These are phyloP conservation scores for Ophiostoma perfectum DNA, from an alignment of 2,329 filamentous ascomycete genomes.

Conservation along the genomic window DNA sequence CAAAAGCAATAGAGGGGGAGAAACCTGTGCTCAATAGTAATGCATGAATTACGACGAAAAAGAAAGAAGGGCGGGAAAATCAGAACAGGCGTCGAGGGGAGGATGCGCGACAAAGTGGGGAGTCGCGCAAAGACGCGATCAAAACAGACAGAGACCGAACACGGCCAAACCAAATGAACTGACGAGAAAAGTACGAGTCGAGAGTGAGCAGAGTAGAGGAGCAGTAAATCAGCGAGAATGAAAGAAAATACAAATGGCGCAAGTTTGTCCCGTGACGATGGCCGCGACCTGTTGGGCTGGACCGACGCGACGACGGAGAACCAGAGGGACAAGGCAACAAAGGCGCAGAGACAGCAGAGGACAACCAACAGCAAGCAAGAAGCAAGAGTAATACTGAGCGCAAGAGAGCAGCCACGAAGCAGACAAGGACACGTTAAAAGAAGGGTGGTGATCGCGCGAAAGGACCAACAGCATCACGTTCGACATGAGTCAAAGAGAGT, in stretches of 20 bases:
- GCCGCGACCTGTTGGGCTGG: too few species aligned
- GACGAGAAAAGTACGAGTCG: neutral
- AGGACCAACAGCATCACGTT: too few species aligned
- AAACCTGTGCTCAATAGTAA: too few species aligned
- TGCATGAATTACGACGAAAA: too few species aligned
- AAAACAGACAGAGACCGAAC: neutral
- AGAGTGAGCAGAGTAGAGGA: neutral
- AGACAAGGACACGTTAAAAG: too few species aligned
- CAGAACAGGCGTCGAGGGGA: too few species aligned
- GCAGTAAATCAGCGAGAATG: neutral
- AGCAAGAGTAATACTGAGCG: neutral
- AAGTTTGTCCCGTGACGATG: too few species aligned
- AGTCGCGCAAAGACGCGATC: slow-evolving; percentile 12
- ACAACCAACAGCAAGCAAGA: neutral
- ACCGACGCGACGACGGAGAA: too few species aligned
- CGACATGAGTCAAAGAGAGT: neutral
- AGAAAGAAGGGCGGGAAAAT: neutral
- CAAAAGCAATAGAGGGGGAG: too few species aligned
- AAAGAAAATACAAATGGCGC: too few species aligned
- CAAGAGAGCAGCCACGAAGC: neutral
- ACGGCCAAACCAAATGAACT: neutral
- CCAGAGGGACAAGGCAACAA: neutral
- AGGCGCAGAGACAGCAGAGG: neutral
- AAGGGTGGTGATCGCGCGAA: neutral
- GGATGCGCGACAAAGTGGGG: neutral